Percentiles rank a stretch among this genome's conserved stretches.
Evolutionary conservation across 768 basidiomycete genomes (phyloP).

Genomic region (Trametes villosa): DNA sequence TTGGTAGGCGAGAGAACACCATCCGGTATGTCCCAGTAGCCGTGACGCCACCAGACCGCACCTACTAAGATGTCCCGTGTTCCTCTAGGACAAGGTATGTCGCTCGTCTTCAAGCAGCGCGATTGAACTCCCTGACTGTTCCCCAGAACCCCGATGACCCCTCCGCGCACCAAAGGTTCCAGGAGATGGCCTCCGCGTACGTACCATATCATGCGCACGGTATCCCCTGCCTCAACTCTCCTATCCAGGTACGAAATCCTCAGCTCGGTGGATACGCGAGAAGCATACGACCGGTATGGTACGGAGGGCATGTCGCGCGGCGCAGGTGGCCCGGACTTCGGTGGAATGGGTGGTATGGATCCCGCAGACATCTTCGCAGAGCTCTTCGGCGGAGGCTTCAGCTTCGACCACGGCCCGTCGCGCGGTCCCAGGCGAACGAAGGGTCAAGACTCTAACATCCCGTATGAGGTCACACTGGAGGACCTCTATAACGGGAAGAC

Average conservation of each 20-base stretch:
- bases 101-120: neutral
- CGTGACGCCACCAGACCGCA: too few relatives aligned
- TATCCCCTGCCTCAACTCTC: neutral
- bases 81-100: slow-evolving; percentile 67
- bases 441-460: slow-evolving; percentile 75
- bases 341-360: slow-evolving; percentile 48
- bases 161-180: slow-evolving; percentile 79
- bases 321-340: slow-evolving; percentile 40
- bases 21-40: slow-evolving; percentile 62
- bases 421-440: slow-evolving; percentile 51
- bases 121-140: neutral
- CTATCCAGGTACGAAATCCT: slow-evolving; percentile 77
- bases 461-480: slow-evolving; percentile 86
- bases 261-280: slow-evolving; percentile 67
- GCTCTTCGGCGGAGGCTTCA: slow-evolving; percentile 71
- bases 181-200: slow-evolving; percentile 87
- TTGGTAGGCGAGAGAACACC: slow-evolving; percentile 79
- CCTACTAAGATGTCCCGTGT: neutral
- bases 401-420: slow-evolving; percentile 57
- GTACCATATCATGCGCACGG: slow-evolving; percentile 34
- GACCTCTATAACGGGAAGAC: slow-evolving; percentile 92
- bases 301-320: slow-evolving; percentile 66
- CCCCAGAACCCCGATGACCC: slow-evolving; percentile 89
- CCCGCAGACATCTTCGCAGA: slow-evolving; percentile 74
- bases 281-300: slow-evolving; percentile 74